Evolutionary conservation across 2,329 filamentous ascomycete species (phyloP), one percentile per base, ranked within the genome.

Genomic region (Orbilia ellipsospora): DNA sequence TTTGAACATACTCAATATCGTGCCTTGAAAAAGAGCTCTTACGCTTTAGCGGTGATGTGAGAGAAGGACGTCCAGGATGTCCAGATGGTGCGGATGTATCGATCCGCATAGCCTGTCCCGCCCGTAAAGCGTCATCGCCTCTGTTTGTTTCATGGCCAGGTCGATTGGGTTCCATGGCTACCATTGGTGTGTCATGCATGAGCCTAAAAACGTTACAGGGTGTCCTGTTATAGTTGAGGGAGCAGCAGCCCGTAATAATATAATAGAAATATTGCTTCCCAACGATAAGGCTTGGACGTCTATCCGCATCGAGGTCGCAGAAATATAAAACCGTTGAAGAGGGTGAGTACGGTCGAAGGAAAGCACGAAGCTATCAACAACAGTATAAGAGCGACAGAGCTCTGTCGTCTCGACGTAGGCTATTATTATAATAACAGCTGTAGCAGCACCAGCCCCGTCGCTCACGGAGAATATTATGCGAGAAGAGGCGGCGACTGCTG

Each of bases 31-130:
- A 50, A 4, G 69, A 73, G 18, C 36, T 56, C 51, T 67, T 73
- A 51, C 69, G 69, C 50, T 73, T 73, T 42, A 66, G 56, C 44
- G 69, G 68, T 6, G 68, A 65, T 2, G 61, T 61, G 16, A 73
- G 45, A 57, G 68, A 51, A 42, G 68, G 62, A 1, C 69, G 55
- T 3, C 69, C 62, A 10, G 61, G 69, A 36, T 57, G 51, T 40
- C 68, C 60, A 31, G 54, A 8, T 15, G 69, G 44, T 66, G 51
- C 40, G n/a, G 69, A 73, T 57, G 69, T 67, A 67, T 73, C 61
- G 15, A 73, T 20, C 31, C 56, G 55, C 48, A 63, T 56, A 18
- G 45, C 56, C 44, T 62, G 60, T 50, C 54, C 40, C 18, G 31
- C 31, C 23, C 12, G 44, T 50, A 42, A 45, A 56, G 56, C 16